Conservation (phyloP, 257 asterid species). For the Fraxinus anomala region DNA sequence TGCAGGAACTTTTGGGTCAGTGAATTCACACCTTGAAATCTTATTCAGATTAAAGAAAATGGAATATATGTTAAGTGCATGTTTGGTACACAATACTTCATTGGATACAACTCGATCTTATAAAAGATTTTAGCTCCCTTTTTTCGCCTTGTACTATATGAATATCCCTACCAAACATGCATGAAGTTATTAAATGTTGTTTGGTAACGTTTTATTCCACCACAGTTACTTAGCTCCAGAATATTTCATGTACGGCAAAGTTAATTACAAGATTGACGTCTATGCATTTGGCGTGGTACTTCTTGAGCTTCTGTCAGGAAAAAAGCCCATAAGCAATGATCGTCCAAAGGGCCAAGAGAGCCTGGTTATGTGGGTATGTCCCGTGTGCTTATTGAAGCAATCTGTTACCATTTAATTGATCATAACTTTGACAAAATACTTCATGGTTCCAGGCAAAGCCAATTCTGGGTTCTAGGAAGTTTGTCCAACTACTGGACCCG, state of each 20-base stretch:
- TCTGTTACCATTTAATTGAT: background rate
- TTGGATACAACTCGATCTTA: background rate
- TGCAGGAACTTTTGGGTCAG: conserved; percentile 97
- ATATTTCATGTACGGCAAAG: conserved; percentile 98
- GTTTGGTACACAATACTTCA: background rate
- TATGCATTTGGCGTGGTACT: conserved; percentile 97
- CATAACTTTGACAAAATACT: background rate
- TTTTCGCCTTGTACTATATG: background rate
- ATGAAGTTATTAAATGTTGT: background rate
- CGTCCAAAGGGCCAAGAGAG: conserved; percentile 94
- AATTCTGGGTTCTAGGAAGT: conserved; percentile 58
- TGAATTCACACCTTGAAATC: conserved; percentile 23
- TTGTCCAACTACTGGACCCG: conserved; percentile 61
- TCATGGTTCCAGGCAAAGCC: conserved; percentile 72
- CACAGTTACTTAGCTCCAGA: conserved; percentile 96
- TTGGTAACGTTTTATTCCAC: conserved; percentile 11
- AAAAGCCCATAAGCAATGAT: conserved; percentile 84
- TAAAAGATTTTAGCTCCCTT: background rate
- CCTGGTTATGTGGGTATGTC: conserved; percentile 96
- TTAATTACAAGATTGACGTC: conserved; percentile 84
- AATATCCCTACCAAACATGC: background rate
- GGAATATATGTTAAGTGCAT: background rate
- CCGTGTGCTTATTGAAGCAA: conserved; percentile 10
- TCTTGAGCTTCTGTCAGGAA: conserved; percentile 92
- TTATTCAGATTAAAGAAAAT: conserved; percentile 1